Percentiles rank a stretch among this genome's conserved stretches.
phyloP scores from a whole-genome alignment of 257 asterid species.

The Nicotiana undulata region DNA sequence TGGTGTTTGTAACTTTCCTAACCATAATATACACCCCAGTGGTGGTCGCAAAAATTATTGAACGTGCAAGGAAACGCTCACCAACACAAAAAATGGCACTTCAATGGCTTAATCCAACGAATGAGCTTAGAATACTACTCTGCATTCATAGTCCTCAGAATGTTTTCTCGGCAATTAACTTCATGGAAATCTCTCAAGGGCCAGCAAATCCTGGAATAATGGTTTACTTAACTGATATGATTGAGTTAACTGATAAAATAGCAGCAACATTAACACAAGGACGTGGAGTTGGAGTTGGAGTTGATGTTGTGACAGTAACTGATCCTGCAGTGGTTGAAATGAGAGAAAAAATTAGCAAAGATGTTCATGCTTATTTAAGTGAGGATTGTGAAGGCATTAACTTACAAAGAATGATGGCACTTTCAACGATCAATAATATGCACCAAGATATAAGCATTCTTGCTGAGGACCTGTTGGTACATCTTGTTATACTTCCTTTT shows the following conservation, averaged over 20 bases:
- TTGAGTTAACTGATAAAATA: slow-evolving; percentile 62
- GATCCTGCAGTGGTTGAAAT: slow-evolving; percentile 51
- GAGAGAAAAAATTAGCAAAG: slow-evolving; percentile 48
- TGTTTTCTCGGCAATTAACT: slow-evolving; percentile 43
- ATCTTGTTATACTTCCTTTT: slow-evolving; percentile 67
- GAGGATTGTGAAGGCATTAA: slow-evolving; percentile 54
- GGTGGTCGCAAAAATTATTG: slow-evolving; percentile 55
- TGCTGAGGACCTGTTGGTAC: slow-evolving; percentile 61
- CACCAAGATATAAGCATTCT: slow-evolving; percentile 77
- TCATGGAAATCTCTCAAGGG: slow-evolving; percentile 68
- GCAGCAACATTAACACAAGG: slow-evolving; percentile 60
- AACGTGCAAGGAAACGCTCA: slow-evolving; percentile 71
- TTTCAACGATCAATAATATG: slow-evolving; percentile 61
- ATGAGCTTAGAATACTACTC: slow-evolving; percentile 55
- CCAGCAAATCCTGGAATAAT: slow-evolving; percentile 58
- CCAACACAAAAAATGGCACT: slow-evolving; percentile 84
- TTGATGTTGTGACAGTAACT: slow-evolving; percentile 47
- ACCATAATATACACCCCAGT: slow-evolving; percentile 65
- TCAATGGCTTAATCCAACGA: slow-evolving; percentile 54
- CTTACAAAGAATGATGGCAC: slow-evolving; percentile 58
- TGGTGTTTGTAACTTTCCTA: slow-evolving; percentile 52
- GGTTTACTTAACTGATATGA: slow-evolving; percentile 68
- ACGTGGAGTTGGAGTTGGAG: slow-evolving; percentile 26
- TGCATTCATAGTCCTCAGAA: slow-evolving; percentile 55
- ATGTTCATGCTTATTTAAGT: slow-evolving; percentile 26